Evolutionary conservation across 1,139 yeast genomes (phyloP).

Genomic region (Arxiozyma slooffiae): DNA sequence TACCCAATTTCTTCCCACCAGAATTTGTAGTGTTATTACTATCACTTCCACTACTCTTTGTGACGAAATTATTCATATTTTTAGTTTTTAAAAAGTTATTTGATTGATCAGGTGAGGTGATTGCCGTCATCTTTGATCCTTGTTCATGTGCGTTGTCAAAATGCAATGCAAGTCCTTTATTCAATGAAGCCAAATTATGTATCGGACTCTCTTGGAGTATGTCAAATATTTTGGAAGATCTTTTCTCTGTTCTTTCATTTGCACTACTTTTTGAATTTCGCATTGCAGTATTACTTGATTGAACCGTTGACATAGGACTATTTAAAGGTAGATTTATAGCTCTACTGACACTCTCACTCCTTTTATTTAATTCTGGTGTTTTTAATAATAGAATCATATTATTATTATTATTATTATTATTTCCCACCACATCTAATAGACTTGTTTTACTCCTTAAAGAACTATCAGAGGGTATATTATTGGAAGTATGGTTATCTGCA

Average conservation of each 20-base stretch:
- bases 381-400: neutral
- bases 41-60: neutral
- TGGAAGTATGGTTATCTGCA: neutral
- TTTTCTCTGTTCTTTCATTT: neutral
- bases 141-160: neutral
- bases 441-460: neutral
- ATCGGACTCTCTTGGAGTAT: neutral
- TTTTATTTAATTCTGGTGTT: slow-evolving; percentile 4
- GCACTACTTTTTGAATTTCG: neutral
- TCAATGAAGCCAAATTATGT: neutral
- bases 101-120: neutral
- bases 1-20: slow-evolving; percentile 13
- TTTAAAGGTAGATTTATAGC: slow-evolving; percentile 6
- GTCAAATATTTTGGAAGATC: neutral
- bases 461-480: neutral
- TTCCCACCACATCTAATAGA: neutral
- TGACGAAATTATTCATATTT: neutral
- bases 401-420: too few species aligned
- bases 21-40: neutral
- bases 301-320: slow-evolving; percentile 7
- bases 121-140: neutral
- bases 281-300: neutral
- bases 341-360: neutral
- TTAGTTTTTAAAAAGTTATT: neutral
- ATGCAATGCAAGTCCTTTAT: slow-evolving; percentile 2